These are phyloP conservation scores for Oryza glaberrima DNA, from an alignment of 176 grass and related monocot species.

Conservation along the genomic window DNA sequence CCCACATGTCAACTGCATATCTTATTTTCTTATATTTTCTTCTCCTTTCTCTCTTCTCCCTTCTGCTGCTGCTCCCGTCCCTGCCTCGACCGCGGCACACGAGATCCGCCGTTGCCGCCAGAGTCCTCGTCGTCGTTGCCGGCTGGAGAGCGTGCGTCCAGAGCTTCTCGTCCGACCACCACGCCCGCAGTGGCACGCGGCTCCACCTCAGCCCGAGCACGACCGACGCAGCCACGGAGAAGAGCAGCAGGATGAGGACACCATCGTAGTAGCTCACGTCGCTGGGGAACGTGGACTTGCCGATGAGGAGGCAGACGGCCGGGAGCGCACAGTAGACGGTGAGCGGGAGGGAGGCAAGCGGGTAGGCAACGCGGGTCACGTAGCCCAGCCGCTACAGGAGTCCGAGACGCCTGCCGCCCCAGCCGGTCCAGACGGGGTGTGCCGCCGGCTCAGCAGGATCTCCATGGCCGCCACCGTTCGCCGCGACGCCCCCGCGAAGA, in stretches of 20 bases:
- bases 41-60: no score
- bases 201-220: constrained; percentile 61
- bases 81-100: no score
- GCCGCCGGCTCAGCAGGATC: constrained; percentile 54
- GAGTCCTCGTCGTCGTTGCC: no score
- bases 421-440: constrained; percentile 60
- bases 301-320: constrained; percentile 60
- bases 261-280: constrained; percentile 47
- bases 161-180: constrained; percentile 60
- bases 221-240: constrained; percentile 36
- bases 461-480: constrained; percentile 53
- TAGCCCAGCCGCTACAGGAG: constrained; percentile 62
- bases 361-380: constrained; percentile 52
- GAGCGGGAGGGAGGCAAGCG: constrained; percentile 4
- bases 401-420: constrained; percentile 17
- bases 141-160: constrained; percentile 2
- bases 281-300: constrained; percentile 57
- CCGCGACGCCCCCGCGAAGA: constrained; percentile 51
- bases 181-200: constrained; percentile 42
- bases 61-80: no score
- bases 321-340: constrained; percentile 67
- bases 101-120: no score
- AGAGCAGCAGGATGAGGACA: constrained; percentile 42
- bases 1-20: no score
- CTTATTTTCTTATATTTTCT: no score